Evolutionary conservation across 345 rosid species (phyloP).

Genomic region (Firmiana major): DNA sequence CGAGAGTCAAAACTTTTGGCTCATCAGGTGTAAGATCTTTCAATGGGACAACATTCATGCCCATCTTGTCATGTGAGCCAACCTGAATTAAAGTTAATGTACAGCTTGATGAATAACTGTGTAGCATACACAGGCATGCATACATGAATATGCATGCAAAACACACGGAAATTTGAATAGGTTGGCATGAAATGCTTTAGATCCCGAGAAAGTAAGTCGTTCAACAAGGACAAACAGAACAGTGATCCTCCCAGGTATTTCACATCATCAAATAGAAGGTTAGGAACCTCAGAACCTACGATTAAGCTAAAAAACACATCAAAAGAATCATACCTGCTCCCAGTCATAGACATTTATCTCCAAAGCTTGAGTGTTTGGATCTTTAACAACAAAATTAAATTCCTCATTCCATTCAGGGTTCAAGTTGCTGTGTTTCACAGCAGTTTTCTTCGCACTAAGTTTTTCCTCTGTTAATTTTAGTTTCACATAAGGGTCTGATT

Average conservation of each 20-base stretch:
- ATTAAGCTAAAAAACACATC: not conserved
- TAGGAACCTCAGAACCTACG: too few relatives aligned
- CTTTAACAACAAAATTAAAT: constrained; percentile 66
- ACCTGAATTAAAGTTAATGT: constrained; percentile 38
- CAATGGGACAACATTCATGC: constrained; percentile 64
- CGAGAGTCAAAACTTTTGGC: constrained; percentile 62
- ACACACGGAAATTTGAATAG: not conserved
- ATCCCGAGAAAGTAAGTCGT: not conserved
- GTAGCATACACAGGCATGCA: not conserved
- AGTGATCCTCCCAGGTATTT: not conserved
- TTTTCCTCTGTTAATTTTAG: constrained; percentile 78
- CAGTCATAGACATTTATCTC: constrained; percentile 71
- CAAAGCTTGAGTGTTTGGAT: constrained; percentile 66
- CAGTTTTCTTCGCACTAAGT: constrained; percentile 62
- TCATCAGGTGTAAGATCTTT: constrained; percentile 77
- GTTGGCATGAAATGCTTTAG: not conserved
- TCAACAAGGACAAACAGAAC: not conserved
- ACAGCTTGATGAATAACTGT: not conserved
- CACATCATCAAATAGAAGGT: not conserved
- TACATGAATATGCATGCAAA: not conserved
- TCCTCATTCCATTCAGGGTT: constrained; percentile 99
- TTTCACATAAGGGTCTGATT: constrained; percentile 92
- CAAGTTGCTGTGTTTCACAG: constrained; percentile 74
- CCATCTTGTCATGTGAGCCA: constrained; percentile 92
- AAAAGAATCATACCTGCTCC: constrained; percentile 63